Base-by-base conservation (phyloP, 257 asterid species). In the Jasminum sambac region DNA sequence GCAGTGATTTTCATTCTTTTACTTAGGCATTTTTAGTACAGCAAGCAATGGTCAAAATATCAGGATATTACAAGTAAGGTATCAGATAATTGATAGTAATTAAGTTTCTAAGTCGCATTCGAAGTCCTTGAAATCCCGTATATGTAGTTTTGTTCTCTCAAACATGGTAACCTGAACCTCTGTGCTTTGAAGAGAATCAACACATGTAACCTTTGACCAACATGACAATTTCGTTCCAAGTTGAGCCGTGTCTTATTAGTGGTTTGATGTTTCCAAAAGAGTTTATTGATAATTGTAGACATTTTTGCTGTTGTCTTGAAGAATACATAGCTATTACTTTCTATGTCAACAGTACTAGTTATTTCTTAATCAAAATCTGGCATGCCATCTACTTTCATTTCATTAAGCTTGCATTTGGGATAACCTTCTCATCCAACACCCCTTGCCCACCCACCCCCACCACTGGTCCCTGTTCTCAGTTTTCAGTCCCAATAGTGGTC, bases 21-120 rank as follows among this genome's bases (percentile, higher is more conserved):
- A 26, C 50, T 72, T 52, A 2, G 40, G 70, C 6, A 44, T 48
- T 48, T 52, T 24, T 24, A 39, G 5, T 60, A 21, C 21, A 41
- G 17, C 72, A 36, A 67, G n/a, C n/a, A n/a, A n/a, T 63, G 21
- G 41, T 11, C 21, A 48, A 44, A 61, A 43, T 60, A 23, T 34
- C 39, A 57, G 65, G 50, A 30, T 67, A 70, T 37, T 44, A 25
- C 40, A 14, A 62, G 26, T 25, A 17, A 63, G 66, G 69, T 44
- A n/a, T 24, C 68, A 30, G 5, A 34, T n/a, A 60, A 58, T 23
- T 5, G 39, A 44, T n/a, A n/a, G n/a, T n/a, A n/a, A n/a, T n/a
- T n/a, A n/a, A 40, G 63, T 30, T 74, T 38, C 21, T 55, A 55
- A 55, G 9, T 55, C 21, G 66, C 44, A 39, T 70, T 48, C n/a